Base-by-base conservation (phyloP, 2,329 filamentous ascomycete species). In the Botrytis aclada region DNA sequence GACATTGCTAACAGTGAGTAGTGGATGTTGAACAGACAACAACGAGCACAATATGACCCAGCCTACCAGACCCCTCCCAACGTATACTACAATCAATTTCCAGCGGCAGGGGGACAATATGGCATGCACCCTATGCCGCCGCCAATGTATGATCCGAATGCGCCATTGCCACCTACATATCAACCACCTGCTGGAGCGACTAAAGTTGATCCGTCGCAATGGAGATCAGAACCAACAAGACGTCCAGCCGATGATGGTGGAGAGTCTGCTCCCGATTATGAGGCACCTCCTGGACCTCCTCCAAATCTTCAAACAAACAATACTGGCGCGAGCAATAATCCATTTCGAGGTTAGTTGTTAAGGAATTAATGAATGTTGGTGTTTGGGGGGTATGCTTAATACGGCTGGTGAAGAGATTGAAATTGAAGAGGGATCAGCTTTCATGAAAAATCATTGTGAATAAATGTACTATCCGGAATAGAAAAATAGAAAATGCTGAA, bases 141-240 rank as follows among this genome's bases (percentile, higher is more conserved):
- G 45, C 82, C 81, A 69, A 85, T 88, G 70, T 90, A 90, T 79
- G 88, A 90, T 75, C 86, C 87, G 9, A 86, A 83, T 76, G 78
- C 82, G 8, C 78, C 81, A 22, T 82, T 87, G 41, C 88, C 88
- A 72, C 88, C 88, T 12, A 81, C 85, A 78, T 90, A 90, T 79
- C 84, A 86, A 58, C 81, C 86, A 64, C 85, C 86, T 12, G 82
- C 82, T 3, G 86, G 84, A 72, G 83, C 81, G 32, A 83, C 84
- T 70, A 90, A 90, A 82, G 80, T 86, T 70, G 86, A 88, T 74
- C 86, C 86, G 25, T 82, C 81, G 37, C 87, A 89, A 81, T 83
- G 80, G 76, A 45, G 70, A 72, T 79, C 79, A 70, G 73, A 79
- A 54, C 78, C 80, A 60, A 80, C 79, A 16, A 77, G 76, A 72